Evolutionary conservation across 306 rosid genomes (phyloP).

Genomic region (Adenanthera pavonina): DNA sequence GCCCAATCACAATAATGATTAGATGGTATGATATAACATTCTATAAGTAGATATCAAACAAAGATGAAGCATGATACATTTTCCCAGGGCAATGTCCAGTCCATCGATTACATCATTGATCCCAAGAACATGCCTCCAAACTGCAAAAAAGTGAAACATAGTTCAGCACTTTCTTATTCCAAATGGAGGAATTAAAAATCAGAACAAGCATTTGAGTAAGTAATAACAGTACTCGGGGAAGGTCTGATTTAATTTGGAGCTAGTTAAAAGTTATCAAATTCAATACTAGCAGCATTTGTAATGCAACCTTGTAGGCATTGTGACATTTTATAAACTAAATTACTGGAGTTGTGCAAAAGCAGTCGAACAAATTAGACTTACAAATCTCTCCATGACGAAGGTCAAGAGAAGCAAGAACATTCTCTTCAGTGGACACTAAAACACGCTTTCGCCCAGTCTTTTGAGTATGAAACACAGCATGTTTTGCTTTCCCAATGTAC

Average conservation of each 20-base stretch:
- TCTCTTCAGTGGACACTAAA: constrained; percentile 93
- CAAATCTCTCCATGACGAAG: constrained; percentile 98
- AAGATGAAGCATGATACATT: constrained; percentile 61
- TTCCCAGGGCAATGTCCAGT: constrained; percentile 86
- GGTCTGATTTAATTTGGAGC: constrained; percentile 4
- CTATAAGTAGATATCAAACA: constrained; percentile 26
- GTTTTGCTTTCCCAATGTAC: constrained; percentile 91
- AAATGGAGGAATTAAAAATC: constrained; percentile 6
- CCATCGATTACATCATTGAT: constrained; percentile 69
- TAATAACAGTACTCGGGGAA: not conserved
- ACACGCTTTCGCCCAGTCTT: constrained; percentile 92
- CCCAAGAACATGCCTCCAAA: constrained; percentile 95
- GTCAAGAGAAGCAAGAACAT: constrained; percentile 94
- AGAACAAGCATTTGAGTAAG: not conserved
- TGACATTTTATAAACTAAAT: not conserved
- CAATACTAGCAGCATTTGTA: constrained; percentile 9
- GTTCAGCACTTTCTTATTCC: constrained; percentile 34
- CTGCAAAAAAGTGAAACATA: constrained; percentile 69
- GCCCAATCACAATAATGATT: constrained; percentile 2
- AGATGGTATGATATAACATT: constrained; percentile 12
- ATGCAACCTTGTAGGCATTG: not conserved
- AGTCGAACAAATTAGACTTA: constrained; percentile 42
- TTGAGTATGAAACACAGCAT: constrained; percentile 89
- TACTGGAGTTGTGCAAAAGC: not conserved
- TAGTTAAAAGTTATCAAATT: constrained; percentile 13